Conservation (phyloP, 805 yeast species). For the Schwanniomyces yamadae region DNA sequence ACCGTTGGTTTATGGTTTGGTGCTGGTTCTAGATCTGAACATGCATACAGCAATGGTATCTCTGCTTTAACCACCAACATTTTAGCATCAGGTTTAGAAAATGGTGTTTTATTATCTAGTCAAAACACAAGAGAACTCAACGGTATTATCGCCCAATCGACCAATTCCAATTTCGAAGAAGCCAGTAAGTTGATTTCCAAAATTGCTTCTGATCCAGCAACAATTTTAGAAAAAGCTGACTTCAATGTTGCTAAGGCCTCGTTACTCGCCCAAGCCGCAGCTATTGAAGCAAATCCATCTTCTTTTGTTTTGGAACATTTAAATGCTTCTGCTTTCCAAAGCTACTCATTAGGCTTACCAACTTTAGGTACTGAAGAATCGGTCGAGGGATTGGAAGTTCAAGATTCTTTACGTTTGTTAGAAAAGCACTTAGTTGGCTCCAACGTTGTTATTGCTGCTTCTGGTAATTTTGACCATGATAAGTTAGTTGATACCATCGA, state of each 20-base stretch:
- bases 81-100: slow-evolving; percentile 40
- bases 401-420: slow-evolving; percentile 59
- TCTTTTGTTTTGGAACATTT: slow-evolving; percentile 69
- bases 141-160: slow-evolving; percentile 56
- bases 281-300: slow-evolving; percentile 56
- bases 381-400: slow-evolving; percentile 52
- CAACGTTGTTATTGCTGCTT: slow-evolving; percentile 65
- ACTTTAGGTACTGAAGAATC: slow-evolving; percentile 72
- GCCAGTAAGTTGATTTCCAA: slow-evolving; percentile 55
- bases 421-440: slow-evolving; percentile 57
- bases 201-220: slow-evolving; percentile 37
- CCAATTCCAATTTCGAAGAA: slow-evolving; percentile 47
- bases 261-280: slow-evolving; percentile 47
- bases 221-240: slow-evolving; percentile 42
- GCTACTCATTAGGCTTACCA: slow-evolving; percentile 77
- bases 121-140: slow-evolving; percentile 62
- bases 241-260: slow-evolving; percentile 48
- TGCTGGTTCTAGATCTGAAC: slow-evolving; percentile 80
- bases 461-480: slow-evolving; percentile 73
- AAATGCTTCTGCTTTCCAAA: slow-evolving; percentile 83
- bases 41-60: slow-evolving; percentile 79
- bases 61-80: slow-evolving; percentile 60
- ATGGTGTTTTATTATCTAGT: slow-evolving; percentile 59
- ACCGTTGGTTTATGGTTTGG: slow-evolving; percentile 70
- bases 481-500: slow-evolving; percentile 66